A percentile compares a stretch with the other conserved stretches of the same genome.
phyloP scores from a whole-genome alignment of 805 yeast genomes.

The Brettanomyces custersianus region DNA sequence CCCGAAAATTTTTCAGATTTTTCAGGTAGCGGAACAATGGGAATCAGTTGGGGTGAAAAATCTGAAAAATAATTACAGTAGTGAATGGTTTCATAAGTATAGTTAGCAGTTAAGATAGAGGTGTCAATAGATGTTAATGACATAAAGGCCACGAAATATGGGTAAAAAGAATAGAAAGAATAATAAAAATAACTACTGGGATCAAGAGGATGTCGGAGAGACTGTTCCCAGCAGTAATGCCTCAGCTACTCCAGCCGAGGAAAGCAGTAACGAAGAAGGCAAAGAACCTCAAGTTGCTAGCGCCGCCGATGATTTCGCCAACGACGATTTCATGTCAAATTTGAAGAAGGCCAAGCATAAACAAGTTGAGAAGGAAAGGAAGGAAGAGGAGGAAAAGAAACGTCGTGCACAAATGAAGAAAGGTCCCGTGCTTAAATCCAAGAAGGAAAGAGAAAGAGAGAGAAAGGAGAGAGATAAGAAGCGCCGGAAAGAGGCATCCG shows the following conservation, averaged over 20 bases:
- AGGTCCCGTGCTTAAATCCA: constrained; percentile 73
- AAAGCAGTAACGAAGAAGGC: constrained; percentile 16
- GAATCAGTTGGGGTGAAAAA: too few relatives aligned
- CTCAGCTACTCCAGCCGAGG: constrained; percentile 26
- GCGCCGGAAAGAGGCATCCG: constrained; percentile 83
- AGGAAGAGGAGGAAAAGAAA: constrained; percentile 27
- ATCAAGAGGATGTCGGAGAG: constrained; percentile 55
- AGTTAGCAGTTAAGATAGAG: too few relatives aligned
- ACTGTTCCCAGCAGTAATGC: constrained; percentile 40
- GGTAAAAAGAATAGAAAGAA: constrained; percentile 41
- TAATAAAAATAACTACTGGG: constrained; percentile 68
- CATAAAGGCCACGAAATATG: too few relatives aligned
- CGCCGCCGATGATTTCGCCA: constrained; percentile 37
- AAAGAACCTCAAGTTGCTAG: constrained; percentile 18
- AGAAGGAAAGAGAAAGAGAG: constrained; percentile 92
- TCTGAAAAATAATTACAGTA: too few relatives aligned
- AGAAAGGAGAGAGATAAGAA: constrained; percentile 90
- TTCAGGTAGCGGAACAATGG: too few relatives aligned
- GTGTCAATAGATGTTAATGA: too few relatives aligned
- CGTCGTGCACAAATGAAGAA: constrained; percentile 15
- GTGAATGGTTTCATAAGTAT: too few relatives aligned
- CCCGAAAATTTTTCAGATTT: too few relatives aligned
- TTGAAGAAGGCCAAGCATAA: constrained; percentile 69
- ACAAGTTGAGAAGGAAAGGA: constrained; percentile 54
- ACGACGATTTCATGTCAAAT: constrained; percentile 72